phyloP scores from a whole-genome alignment of 2,329 filamentous ascomycete genomes.

The Alternaria alternata region DNA sequence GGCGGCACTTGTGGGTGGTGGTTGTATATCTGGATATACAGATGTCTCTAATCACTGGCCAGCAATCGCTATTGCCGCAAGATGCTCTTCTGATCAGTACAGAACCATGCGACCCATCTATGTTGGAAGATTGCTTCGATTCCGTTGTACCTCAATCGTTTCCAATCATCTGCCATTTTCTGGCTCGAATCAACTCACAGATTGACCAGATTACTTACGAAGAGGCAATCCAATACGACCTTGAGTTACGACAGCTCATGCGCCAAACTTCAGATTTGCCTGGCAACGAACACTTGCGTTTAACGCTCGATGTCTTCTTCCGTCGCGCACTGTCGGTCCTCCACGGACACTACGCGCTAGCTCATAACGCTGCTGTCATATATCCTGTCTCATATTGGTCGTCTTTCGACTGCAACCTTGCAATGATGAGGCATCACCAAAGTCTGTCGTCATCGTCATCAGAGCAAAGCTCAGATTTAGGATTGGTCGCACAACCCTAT shows the following conservation, averaged over 20 bases:
- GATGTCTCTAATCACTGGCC: background rate
- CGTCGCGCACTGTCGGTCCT: background rate
- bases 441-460: background rate
- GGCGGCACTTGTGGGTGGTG: background rate
- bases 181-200: background rate
- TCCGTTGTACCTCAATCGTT: background rate
- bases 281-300: background rate
- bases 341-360: background rate
- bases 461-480: slow-evolving; percentile 3
- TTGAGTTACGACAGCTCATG: background rate
- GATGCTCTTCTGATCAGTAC: background rate
- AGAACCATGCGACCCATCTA: background rate
- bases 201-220: background rate
- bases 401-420: background rate
- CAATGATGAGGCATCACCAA: background rate
- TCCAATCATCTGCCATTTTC: background rate
- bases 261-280: background rate
- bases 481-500: slow-evolving; percentile 28
- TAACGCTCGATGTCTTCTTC: background rate
- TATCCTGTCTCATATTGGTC: background rate
- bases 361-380: background rate
- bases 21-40: background rate
- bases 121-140: background rate
- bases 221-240: background rate
- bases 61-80: background rate